Evolutionary conservation across 2,329 filamentous ascomycete genomes (phyloP).

Genomic region (Aspergillus fumigatiaffinis): DNA sequence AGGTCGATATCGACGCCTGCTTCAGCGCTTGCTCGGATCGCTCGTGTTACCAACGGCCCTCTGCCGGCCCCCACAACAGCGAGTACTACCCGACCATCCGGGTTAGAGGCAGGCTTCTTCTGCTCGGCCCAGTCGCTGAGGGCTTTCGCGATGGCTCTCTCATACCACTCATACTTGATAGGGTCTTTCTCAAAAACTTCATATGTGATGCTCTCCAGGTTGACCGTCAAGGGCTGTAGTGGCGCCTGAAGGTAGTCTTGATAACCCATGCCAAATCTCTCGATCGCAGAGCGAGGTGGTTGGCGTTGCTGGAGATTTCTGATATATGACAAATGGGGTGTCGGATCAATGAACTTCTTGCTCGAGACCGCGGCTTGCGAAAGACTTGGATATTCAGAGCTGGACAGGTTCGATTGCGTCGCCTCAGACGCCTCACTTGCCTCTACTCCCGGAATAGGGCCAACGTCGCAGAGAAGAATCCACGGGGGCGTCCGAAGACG

Average conservation of each 20-base stretch:
- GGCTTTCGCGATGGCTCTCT: conserved; percentile 75
- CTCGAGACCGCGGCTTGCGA: conserved; percentile 57
- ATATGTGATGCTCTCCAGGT: conserved; percentile 94
- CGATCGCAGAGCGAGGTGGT: conserved; percentile 59
- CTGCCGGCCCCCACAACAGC: conserved; percentile 92
- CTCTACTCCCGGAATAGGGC: conserved; percentile 49
- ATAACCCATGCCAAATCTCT: conserved; percentile 66
- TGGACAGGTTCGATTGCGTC: conserved; percentile 16
- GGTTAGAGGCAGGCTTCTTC: conserved; percentile 69
- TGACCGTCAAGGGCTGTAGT: conserved; percentile 90
- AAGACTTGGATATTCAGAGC: conserved; percentile 61
- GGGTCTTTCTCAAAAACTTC: conserved; percentile 98
- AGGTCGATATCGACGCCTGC: conserved; percentile 76
- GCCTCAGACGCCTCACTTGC: conserved; percentile 15
- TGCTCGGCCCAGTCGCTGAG: conserved; percentile 73
- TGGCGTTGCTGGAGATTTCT: conserved; percentile 81
- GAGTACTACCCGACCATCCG: conserved; percentile 69
- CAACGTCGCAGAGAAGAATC: conserved; percentile 58
- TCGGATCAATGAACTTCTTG: conserved; percentile 53
- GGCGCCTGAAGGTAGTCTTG: conserved; percentile 97
- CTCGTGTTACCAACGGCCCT: conserved; percentile 85
- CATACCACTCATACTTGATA: conserved; percentile 96
- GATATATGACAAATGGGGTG: conserved; percentile 73
- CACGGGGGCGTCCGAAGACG: conserved; percentile 56
- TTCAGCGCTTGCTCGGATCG: conserved; percentile 71